Percentiles rank a stretch among this genome's conserved stretches.
Evolutionary conservation across 768 basidiomycete genomes (phyloP).

Genomic region (Boletellus ananas): DNA sequence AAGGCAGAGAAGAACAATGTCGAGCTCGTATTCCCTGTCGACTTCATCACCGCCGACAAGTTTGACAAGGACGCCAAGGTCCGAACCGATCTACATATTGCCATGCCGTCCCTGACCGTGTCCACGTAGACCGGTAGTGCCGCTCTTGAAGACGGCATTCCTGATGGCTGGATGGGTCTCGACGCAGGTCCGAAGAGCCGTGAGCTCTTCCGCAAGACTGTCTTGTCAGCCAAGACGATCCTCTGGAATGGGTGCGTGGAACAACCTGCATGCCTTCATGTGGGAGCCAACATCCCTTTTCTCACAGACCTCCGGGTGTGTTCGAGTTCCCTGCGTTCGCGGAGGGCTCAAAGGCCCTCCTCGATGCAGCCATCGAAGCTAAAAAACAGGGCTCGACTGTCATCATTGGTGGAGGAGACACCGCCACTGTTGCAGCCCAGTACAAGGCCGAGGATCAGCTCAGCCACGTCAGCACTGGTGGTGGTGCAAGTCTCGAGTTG

Average conservation of each 20-base stretch:
- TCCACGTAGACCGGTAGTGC: conserved; percentile 59
- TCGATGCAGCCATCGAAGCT: conserved; percentile 84
- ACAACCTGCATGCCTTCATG: neutral
- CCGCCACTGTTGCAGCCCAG: conserved; percentile 93
- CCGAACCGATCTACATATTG: conserved; percentile 16
- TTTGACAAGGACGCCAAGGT: conserved; percentile 91
- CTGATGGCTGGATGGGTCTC: conserved; percentile 91
- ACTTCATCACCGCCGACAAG: conserved; percentile 92
- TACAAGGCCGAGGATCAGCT: conserved; percentile 80
- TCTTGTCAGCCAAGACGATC: conserved; percentile 88
- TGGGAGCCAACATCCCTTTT: conserved; percentile 1
- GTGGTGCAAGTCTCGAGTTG: conserved; percentile 89
- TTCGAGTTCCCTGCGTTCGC: conserved; percentile 96
- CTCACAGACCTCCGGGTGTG: conserved; percentile 84
- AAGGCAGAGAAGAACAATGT: conserved; percentile 92
- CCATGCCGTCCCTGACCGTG: conserved; percentile 1
- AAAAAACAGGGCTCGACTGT: conserved; percentile 84
- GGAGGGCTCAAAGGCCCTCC: conserved; percentile 74
- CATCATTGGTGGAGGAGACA: conserved; percentile 95
- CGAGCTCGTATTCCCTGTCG: conserved; percentile 92
- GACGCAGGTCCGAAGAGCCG: conserved; percentile 86
- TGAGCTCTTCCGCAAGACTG: conserved; percentile 73
- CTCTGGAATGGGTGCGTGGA: conserved; percentile 85
- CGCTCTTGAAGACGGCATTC: conserved; percentile 84
- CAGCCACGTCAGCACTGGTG: conserved; percentile 96